Evolutionary conservation across 2,329 filamentous ascomycete species (phyloP).

Genomic region (Fusarium acutatum): DNA sequence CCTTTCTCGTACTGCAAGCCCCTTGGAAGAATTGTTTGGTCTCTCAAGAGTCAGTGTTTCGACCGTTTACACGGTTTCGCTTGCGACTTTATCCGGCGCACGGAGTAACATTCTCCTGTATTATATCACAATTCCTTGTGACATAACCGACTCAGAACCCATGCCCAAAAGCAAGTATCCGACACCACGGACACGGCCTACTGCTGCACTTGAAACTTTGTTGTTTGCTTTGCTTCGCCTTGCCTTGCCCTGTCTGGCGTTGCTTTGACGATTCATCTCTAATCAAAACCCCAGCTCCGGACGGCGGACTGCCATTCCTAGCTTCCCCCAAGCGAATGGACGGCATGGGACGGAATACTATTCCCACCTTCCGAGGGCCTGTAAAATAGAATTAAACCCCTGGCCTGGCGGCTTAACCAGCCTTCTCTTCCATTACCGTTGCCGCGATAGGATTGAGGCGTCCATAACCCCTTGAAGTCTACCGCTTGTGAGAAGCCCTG

Average conservation of each 20-base stretch:
- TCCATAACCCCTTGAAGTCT: not conserved
- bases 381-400: not conserved
- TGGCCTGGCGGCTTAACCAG: not conserved
- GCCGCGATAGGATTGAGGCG: slow-evolving; percentile 17
- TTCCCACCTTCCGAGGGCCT: slow-evolving; percentile 24
- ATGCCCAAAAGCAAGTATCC: slow-evolving; percentile 13
- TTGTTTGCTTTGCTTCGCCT: slow-evolving; percentile 2
- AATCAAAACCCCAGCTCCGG: slow-evolving; percentile 1
- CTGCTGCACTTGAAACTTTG: slow-evolving; percentile 24
- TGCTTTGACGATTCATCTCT: slow-evolving; percentile 25
- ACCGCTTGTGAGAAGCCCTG: not conserved
- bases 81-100: slow-evolving; percentile 6
- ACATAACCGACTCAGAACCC: slow-evolving; percentile 13
- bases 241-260: not conserved
- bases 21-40: not conserved
- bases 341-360: slow-evolving; percentile 15
- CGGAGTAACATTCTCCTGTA: not conserved
- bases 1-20: not conserved
- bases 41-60: not conserved
- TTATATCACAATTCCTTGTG: not conserved
- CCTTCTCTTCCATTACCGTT: not conserved
- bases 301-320: slow-evolving; percentile 19
- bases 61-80: slow-evolving; percentile 5
- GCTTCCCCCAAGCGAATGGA: slow-evolving; percentile 2
- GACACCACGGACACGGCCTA: slow-evolving; percentile 6